Evolutionary conservation across 495 filamentous ascomycete species (phyloP).

Genomic region (Symbiotaphrina buchneri): DNA sequence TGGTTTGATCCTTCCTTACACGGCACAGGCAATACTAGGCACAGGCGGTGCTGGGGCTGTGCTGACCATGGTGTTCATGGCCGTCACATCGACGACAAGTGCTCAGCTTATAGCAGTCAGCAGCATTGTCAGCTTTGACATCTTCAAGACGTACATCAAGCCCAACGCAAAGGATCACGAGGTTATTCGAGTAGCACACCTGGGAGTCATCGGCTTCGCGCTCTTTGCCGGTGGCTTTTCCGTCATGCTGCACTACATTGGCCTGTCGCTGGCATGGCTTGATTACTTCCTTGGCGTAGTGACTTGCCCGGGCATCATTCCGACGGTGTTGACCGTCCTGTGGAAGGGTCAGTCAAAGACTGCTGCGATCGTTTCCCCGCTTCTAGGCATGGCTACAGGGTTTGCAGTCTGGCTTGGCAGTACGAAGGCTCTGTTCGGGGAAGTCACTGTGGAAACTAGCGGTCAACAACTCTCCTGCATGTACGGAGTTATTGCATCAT

Average conservation of each 20-base stretch:
- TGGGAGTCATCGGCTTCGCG: slow-evolving; percentile 16
- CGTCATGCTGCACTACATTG: slow-evolving; percentile 17
- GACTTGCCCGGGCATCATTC: slow-evolving; percentile 17
- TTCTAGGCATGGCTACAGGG: too few relatives aligned
- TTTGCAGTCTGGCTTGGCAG: too few relatives aligned
- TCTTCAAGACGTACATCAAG: slow-evolving; percentile 33
- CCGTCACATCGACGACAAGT: slow-evolving; percentile 14
- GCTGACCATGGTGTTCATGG: slow-evolving; percentile 9
- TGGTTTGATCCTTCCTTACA: too few relatives aligned
- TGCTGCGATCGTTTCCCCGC: too few relatives aligned
- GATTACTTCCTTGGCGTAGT: slow-evolving; percentile 16
- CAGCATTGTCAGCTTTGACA: slow-evolving; percentile 20
- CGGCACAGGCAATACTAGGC: too few relatives aligned
- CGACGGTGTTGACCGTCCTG: slow-evolving; percentile 14
- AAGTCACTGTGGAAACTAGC: too few relatives aligned
- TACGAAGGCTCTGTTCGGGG: too few relatives aligned
- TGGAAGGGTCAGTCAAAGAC: slow-evolving; percentile 19
- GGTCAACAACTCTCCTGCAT: too few relatives aligned
- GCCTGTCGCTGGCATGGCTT: slow-evolving; percentile 20
- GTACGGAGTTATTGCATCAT: too few relatives aligned
- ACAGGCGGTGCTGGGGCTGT: too few relatives aligned
- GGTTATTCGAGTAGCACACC: slow-evolving; percentile 15
- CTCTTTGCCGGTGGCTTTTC: slow-evolving; percentile 17
- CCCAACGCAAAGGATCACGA: slow-evolving; percentile 14
- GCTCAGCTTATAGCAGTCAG: slow-evolving; percentile 23